phyloP scores from a whole-genome alignment of 2,329 filamentous ascomycete genomes.

The Exutisphaerella laricina region DNA sequence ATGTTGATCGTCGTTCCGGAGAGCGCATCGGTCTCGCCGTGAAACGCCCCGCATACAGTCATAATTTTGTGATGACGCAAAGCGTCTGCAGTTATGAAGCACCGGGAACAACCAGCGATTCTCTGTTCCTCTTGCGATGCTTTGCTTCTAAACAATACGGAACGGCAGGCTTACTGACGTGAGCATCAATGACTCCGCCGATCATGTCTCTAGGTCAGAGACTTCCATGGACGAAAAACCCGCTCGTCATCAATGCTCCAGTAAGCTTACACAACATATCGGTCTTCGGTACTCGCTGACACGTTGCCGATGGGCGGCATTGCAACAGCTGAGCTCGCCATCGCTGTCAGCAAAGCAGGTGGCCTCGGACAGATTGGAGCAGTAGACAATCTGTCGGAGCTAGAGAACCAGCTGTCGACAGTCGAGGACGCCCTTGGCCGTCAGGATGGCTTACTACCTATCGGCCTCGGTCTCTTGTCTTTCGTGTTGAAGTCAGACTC shows the following conservation, averaged over 20 bases:
- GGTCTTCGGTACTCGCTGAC: not conserved
- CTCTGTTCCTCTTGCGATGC: too few species aligned
- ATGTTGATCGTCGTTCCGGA: too few species aligned
- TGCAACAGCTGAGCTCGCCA: slow-evolving; percentile 49
- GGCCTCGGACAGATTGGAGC: slow-evolving; percentile 43
- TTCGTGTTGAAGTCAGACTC: slow-evolving; percentile 40
- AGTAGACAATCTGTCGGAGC: slow-evolving; percentile 27
- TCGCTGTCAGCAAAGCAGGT: slow-evolving; percentile 52
- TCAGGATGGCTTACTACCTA: slow-evolving; percentile 36
- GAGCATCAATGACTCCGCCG: too few species aligned
- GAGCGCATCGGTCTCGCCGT: too few species aligned
- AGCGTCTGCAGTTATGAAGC: too few species aligned
- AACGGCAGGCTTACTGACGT: too few species aligned
- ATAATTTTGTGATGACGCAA: too few species aligned
- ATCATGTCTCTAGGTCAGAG: slow-evolving; percentile 1
- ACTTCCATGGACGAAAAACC: slow-evolving; percentile 16
- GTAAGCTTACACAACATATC: slow-evolving; percentile 5
- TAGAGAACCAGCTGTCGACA: slow-evolving; percentile 15
- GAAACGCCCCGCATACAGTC: too few species aligned
- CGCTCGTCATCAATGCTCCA: slow-evolving; percentile 21
- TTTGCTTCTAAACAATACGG: too few species aligned
- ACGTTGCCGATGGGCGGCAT: slow-evolving; percentile 41
- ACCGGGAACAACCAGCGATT: too few species aligned
- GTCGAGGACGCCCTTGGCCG: slow-evolving; percentile 13
- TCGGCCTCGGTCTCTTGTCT: slow-evolving; percentile 60